Conservation (phyloP, 176 grass and related monocot species). For the Avena atlantica region DNA sequence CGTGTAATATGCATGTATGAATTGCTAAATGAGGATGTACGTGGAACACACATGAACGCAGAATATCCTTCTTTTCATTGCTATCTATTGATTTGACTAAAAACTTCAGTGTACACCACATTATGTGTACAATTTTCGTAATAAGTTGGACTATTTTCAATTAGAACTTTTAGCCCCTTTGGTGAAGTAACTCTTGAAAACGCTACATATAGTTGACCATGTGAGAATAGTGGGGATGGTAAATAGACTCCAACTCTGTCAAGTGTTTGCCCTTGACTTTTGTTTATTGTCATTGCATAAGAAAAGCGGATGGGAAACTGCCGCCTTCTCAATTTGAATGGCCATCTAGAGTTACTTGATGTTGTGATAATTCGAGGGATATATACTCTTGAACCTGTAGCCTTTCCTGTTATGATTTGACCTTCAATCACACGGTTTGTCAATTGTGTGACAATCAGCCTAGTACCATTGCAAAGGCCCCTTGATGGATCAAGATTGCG, state of each 20-base stretch:
- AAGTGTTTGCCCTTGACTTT: too few relatives aligned
- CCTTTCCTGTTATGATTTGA: too few relatives aligned
- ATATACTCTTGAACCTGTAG: too few relatives aligned
- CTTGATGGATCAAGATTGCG: not conserved
- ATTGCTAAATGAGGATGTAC: too few relatives aligned
- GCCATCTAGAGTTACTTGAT: not conserved
- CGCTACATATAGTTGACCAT: conserved; percentile 40
- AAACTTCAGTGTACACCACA: too few relatives aligned
- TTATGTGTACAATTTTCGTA: too few relatives aligned
- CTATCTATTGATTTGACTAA: too few relatives aligned
- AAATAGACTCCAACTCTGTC: not conserved
- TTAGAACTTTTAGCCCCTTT: not conserved
- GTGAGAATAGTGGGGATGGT: conserved; percentile 8
- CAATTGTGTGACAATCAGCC: not conserved
- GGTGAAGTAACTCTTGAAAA: not conserved
- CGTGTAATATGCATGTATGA: too few relatives aligned
- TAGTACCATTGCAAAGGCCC: not conserved
- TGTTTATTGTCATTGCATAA: not conserved
- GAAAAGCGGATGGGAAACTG: not conserved
- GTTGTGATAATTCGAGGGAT: not conserved
- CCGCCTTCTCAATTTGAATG: not conserved
- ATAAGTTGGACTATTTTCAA: too few relatives aligned
- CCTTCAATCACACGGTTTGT: too few relatives aligned
- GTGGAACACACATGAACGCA: too few relatives aligned
- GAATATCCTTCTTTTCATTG: too few relatives aligned